A percentile compares a stretch with the other conserved stretches of the same genome.
Conservation (phyloP, 495 filamentous ascomycete species). For the Cetradonia linearis region DNA sequence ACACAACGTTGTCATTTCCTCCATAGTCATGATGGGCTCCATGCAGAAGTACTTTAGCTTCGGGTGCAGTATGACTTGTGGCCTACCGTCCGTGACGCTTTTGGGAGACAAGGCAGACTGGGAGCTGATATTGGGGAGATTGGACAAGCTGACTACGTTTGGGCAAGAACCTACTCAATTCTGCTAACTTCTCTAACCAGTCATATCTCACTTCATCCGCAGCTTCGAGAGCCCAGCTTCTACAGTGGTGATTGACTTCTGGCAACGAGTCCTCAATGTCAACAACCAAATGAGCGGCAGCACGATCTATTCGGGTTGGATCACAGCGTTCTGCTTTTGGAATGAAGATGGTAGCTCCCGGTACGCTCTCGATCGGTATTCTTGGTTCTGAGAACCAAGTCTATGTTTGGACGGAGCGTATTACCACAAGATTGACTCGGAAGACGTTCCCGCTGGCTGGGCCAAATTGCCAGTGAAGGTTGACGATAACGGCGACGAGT, state of each 20-base stretch:
- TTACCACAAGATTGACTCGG: neutral
- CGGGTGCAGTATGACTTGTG: conserved; percentile 27
- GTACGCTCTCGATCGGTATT: neutral
- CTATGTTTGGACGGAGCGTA: neutral
- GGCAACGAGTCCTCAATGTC: conserved; percentile 32
- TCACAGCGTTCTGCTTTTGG: conserved; percentile 43
- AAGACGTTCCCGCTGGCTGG: neutral
- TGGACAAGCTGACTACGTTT: conserved; percentile 32
- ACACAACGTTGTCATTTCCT: conserved; percentile 30
- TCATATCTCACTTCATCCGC: conserved; percentile 25
- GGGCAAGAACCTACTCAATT: conserved; percentile 33
- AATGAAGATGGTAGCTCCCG: conserved; percentile 28
- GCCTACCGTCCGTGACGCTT: conserved; percentile 42
- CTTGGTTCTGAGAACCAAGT: neutral
- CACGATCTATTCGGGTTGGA: conserved; percentile 34
- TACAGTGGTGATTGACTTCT: conserved; percentile 31
- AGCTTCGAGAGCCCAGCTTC: conserved; percentile 26
- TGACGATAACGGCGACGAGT: neutral
- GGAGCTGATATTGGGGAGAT: conserved; percentile 26
- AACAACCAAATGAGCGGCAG: conserved; percentile 21
- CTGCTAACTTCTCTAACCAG: conserved; percentile 23
- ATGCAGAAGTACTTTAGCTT: conserved; percentile 37
- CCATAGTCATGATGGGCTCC: conserved; percentile 37
- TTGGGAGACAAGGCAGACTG: conserved; percentile 37
- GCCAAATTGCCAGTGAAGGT: neutral